Percentiles rank a stretch among this genome's conserved stretches.
phyloP scores from a whole-genome alignment of 805 yeast species.

The Saccharomycopsis olivae region DNA sequence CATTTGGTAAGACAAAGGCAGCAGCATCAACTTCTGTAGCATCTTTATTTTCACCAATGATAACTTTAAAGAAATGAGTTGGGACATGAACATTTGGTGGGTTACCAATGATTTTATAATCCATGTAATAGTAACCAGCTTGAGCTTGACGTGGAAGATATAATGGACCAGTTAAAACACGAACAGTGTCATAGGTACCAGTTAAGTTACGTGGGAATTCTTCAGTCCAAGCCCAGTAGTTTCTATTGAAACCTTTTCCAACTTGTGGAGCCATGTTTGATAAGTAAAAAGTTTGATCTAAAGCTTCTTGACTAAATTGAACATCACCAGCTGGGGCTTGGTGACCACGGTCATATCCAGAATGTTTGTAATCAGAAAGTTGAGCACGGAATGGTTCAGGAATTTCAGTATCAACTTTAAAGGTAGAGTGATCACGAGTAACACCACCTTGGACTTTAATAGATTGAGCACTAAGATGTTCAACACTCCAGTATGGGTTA shows the following conservation, averaged over 20 bases:
- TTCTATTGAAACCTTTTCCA: constrained; percentile 95
- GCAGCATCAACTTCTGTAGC: constrained; percentile 38
- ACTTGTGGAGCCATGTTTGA: constrained; percentile 96
- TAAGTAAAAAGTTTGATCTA: constrained; percentile 87
- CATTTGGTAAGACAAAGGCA: constrained; percentile 92
- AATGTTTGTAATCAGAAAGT: constrained; percentile 79
- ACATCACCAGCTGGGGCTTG: constrained; percentile 98
- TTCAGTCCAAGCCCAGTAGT: constrained; percentile 96
- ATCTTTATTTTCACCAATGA: constrained; percentile 58
- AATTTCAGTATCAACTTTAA: constrained; percentile 76
- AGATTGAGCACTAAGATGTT: constrained; percentile 75
- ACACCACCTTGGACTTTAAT: constrained; percentile 41
- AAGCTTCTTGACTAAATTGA: constrained; percentile 77
- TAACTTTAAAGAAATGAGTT: constrained; percentile 86
- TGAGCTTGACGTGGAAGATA: constrained; percentile 70
- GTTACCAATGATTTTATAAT: constrained; percentile 88
- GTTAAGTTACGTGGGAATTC: constrained; percentile 77
- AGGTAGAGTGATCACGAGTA: constrained; percentile 71
- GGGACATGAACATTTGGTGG: constrained; percentile 97
- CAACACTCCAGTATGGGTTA: constrained; percentile 81
- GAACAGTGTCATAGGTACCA: constrained; percentile 55
- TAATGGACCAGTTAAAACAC: constrained; percentile 89
- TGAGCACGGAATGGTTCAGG: constrained; percentile 70
- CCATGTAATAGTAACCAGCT: constrained; percentile 79
- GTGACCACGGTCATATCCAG: constrained; percentile 96